Evolutionary conservation across 176 grass and related monocot genomes (phyloP), one percentile per base, ranked within the genome.

Genomic region (Dactylis glomerata): DNA sequence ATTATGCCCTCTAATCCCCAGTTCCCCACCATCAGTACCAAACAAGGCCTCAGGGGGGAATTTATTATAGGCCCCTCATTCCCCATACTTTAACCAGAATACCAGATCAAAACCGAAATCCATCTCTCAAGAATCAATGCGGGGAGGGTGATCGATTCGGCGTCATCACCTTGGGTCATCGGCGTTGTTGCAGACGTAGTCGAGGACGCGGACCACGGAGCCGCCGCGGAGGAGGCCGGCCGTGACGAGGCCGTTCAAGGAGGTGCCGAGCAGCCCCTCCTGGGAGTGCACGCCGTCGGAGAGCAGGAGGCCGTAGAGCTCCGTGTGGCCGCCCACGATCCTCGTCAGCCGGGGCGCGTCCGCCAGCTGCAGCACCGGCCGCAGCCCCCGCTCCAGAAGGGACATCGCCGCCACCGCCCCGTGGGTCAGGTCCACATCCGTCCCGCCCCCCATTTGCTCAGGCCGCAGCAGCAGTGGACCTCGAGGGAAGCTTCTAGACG

Each of bases 181-280:
- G 83, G 93, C 92, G 40, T 84, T 68, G 78, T 89, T 97, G 68
- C 86, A 97, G 46, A 92, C 81, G 84, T 81, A 97, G 81, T 97
- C 92, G 15, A 77, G 71, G 84, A 97, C 86, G 2, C 88, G 88
- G 75, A 95, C 67, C 45, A 97, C 52, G 27, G 92, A 74, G 10
- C 91, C 88, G 56, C 63, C 65, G 65, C 58, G 70, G 44, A 97
- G 67, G 28, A 19, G 1, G 69, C 87, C 87, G 51, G 69, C 37
- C 44, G 15, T 88, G 66, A 95, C 76, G 40, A 76, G 49, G 6
- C 0, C 0, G 64, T 93, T 91, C 82, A 87, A 44, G 84, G 92
- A 66, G 41, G 92, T 88, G 47, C 83, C 85, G 55, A 95, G 92
- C 92, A 93, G 90, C 38, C 92, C 87, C 88, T 95, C 89, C 79